Percentiles rank a stretch among this genome's conserved stretches.
These are phyloP conservation scores for Yarrowia deformans DNA, from an alignment of 805 yeast genomes.

Conservation along the genomic window DNA sequence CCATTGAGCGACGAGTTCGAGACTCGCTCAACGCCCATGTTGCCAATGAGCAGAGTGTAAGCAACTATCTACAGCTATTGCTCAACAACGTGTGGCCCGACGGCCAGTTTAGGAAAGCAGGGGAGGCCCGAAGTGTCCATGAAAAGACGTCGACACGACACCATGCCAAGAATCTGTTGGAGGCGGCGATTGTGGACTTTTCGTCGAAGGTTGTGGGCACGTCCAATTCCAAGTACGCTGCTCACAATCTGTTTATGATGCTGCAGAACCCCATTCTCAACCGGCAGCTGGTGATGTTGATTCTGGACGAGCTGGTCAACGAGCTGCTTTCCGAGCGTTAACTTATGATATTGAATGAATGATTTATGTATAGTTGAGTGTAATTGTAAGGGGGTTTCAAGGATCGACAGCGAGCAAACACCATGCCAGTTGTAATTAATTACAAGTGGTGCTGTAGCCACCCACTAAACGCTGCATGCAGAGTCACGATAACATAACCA, in stretches of 20 bases:
- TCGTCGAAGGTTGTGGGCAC: constrained; percentile 78
- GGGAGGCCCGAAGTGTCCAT: constrained; percentile 54
- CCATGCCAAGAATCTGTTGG: constrained; percentile 66
- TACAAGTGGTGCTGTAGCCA: no score
- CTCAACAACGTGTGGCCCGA: constrained; percentile 58
- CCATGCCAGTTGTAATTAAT: no score
- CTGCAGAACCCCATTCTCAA: constrained; percentile 77
- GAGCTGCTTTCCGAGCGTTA: constrained; percentile 50
- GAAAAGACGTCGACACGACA: constrained; percentile 62
- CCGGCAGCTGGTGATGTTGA: constrained; percentile 63
- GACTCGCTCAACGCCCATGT: constrained; percentile 50
- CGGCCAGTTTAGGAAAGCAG: constrained; percentile 54
- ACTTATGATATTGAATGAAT: constrained; percentile 39
- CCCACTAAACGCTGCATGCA: no score
- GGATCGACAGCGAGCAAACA: no score
- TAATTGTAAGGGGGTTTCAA: neutral
- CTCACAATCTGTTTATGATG: constrained; percentile 65
- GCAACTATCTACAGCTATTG: constrained; percentile 44
- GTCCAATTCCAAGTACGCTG: constrained; percentile 68
- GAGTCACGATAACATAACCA: neutral
- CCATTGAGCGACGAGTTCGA: constrained; percentile 72
- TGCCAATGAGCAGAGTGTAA: constrained; percentile 45
- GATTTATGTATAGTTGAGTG: constrained; percentile 17
- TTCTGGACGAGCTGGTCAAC: constrained; percentile 64
- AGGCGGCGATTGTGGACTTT: constrained; percentile 65